Evolutionary conservation across 176 grass and related monocot species (phyloP), one percentile per base, ranked within the genome.

Genomic region (Stipa capillata): DNA sequence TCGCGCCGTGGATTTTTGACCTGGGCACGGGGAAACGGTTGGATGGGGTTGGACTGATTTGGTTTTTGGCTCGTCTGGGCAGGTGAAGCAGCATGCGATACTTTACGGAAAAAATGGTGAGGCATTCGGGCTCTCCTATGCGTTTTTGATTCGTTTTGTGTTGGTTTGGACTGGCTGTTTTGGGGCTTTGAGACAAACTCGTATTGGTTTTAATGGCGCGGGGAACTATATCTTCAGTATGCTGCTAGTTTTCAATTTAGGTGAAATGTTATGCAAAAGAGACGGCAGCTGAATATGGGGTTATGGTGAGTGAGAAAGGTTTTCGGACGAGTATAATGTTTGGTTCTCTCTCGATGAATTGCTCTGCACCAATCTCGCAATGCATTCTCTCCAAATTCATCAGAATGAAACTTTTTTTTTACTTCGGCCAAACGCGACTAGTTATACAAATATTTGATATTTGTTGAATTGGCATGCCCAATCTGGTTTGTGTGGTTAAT

Each of bases 71-170:
- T 88, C 89, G 32, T 50, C 76, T 79, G 49, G 53, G 56, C 72
- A 99, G 96, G 96, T 93, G 78, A 78, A 83, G 48, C 85, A 95
- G 62, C 78, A 99, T 55, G 86, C 90, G 25, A 82, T 61, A 67
- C 87, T 91, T 39, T 93, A 93, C 48, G 96, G 96, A 24, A 87
- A 75, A 84, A 99, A 99, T 21, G 96, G 96, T 95, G 82, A 74
- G 72, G 0, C 40, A 4, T 36, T 81, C 39, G 2, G 8, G 16
- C 43, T 70, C 67, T 4, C 6, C 34, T 5, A 37, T 18, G 52
- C 52, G n/a, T 75, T 17, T n/a, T 55, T 21, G 27, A 1, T 54
- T 73, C 34, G 2, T 25, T 36, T 37, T 36, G 55, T 45, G 32
- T 50, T 13, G 21, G 1, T 53, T 34, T 16, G 23, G 7, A 73